Evolutionary conservation across 2,329 filamentous ascomycete genomes (phyloP), one percentile per base, ranked within the genome.

Genomic region (Paramyrothecium roridum): DNA sequence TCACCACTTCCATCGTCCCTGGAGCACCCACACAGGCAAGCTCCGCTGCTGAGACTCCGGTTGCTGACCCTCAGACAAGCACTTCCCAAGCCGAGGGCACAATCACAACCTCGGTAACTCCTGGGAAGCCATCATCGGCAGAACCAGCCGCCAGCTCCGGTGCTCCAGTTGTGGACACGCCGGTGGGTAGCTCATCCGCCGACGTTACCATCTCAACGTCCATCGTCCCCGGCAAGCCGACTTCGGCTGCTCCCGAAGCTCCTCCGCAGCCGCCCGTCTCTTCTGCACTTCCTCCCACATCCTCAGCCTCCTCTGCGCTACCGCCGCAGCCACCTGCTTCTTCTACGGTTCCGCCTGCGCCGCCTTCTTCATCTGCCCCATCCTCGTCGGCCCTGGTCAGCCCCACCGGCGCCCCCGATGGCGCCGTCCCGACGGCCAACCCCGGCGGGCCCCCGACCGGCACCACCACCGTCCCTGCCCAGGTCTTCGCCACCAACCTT

Each of bases 401-500:
- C 26, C 64, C 69, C 19, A 79, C 76, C 3, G 73, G 75, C 8
- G 59, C 64, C 1, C 67, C 74, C 1, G 70, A 76, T 57, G 54
- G 60, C 11, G 62, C 61, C 1, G 64, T 82, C 8, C 80, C 80
- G 0, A 81, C 80, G 0, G 67, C 70, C 30, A 71, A 69, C 26
- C 63, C 65, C 33, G 67, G 59, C 49, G 61, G 63, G n/a, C 63
- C 72, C 23, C 68, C 71, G 3, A 67, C 69, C 4, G 67, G 69
- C 3, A 75, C 77, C 1, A 65, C 70, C 3, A 75, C 73, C 2
- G 72, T 82, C 3, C 64, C 75, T 1, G 63, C 78, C 1, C 66
- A 70, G 8, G 66, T 71, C 3, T 76, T 79, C 52, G 73, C 74
- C 2, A 67, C 66, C 53, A 81, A 82, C 58, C 70, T 84, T 20